Evolutionary conservation across 495 filamentous ascomycete genomes (phyloP).

Genomic region (Annulohypoxylon bovei): DNA sequence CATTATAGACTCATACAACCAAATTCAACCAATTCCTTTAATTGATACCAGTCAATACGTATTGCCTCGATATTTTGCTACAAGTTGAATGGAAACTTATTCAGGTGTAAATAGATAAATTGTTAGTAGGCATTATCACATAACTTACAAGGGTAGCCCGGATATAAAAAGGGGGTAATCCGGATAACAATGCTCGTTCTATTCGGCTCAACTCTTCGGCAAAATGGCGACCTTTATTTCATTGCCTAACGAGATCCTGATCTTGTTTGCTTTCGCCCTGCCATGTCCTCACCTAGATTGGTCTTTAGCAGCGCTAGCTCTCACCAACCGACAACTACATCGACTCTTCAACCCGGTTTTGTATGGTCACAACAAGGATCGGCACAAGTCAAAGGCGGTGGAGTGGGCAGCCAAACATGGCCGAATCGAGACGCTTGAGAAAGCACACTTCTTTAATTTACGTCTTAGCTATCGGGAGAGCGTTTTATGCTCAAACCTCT

Average conservation of each 20-base stretch:
- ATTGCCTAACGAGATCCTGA: background rate
- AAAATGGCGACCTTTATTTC: background rate
- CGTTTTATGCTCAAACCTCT: background rate
- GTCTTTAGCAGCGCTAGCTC: constrained; percentile 4
- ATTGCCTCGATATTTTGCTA: too few relatives aligned
- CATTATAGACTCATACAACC: too few relatives aligned
- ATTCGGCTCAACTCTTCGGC: background rate
- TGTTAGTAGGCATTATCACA: too few relatives aligned
- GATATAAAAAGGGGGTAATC: too few relatives aligned
- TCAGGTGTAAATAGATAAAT: too few relatives aligned
- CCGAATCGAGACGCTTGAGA: constrained; percentile 7
- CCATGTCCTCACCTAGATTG: background rate
- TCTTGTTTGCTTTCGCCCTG: too few relatives aligned
- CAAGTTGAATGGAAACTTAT: too few relatives aligned
- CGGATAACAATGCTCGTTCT: too few relatives aligned
- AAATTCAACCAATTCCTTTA: too few relatives aligned
- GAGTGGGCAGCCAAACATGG: background rate
- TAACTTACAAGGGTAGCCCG: too few relatives aligned
- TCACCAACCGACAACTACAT: background rate
- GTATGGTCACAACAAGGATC: background rate
- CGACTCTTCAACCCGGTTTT: background rate
- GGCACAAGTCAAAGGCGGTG: background rate
- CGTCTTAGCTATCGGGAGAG: background rate
- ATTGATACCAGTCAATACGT: too few relatives aligned
- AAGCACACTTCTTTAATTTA: background rate